phyloP scores from a whole-genome alignment of 108 stramenopile species.

The Cyclotella sp. region DNA sequence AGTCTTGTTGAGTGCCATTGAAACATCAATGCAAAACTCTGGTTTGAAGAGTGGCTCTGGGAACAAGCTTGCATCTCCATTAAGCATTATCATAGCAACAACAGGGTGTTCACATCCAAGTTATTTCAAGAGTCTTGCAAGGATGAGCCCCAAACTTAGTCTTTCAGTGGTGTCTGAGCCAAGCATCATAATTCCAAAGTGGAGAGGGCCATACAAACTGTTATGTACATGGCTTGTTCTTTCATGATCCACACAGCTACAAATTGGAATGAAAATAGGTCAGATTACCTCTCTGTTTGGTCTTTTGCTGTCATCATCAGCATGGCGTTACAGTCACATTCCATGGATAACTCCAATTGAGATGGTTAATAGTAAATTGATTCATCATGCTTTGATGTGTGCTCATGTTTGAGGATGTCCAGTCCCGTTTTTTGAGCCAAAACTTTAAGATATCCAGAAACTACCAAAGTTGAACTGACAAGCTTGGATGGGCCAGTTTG shows the following conservation, averaged over 20 bases:
- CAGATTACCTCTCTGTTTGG: slow-evolving; percentile 14
- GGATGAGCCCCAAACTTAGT: slow-evolving; percentile 28
- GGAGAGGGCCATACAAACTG: too few species aligned
- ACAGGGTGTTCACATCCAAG: slow-evolving; percentile 26
- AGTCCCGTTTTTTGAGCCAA: slow-evolving; percentile 22
- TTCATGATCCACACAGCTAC: too few species aligned
- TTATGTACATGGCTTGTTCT: too few species aligned
- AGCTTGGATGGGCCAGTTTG: slow-evolving; percentile 22
- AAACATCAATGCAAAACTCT: slow-evolving; percentile 8
- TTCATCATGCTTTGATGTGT: too few species aligned
- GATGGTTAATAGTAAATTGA: too few species aligned
- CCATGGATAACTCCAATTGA: too few species aligned
- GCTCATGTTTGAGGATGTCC: slow-evolving; percentile 50
- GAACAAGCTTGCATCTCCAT: slow-evolving; percentile 9
- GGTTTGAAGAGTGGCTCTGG: slow-evolving; percentile 13
- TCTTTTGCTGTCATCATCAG: slow-evolving; percentile 19
- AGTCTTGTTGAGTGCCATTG: slow-evolving; percentile 10
- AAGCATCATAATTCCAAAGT: too few species aligned
- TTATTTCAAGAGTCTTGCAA: slow-evolving; percentile 14
- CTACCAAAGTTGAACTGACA: slow-evolving; percentile 30
- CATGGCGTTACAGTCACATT: too few species aligned
- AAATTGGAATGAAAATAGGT: too few species aligned
- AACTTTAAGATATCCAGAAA: slow-evolving; percentile 21
- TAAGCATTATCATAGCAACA: slow-evolving; percentile 32
- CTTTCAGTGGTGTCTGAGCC: slow-evolving; percentile 47